Conservation (phyloP, 2,329 filamentous ascomycete species). For the Elsinoe necatrix region DNA sequence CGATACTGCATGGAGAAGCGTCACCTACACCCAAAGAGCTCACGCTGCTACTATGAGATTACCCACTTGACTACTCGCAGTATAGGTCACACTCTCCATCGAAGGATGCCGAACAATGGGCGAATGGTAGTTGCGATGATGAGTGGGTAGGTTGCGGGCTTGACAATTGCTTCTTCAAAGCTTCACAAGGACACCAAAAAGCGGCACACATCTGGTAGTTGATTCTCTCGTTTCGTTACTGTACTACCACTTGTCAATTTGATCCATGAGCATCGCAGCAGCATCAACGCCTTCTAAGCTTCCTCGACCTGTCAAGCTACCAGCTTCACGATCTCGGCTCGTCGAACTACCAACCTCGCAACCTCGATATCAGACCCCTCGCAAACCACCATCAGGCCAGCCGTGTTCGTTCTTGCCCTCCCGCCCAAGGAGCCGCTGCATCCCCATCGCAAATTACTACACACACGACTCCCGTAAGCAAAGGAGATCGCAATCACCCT, state of each 20-base stretch:
- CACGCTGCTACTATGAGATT: not conserved
- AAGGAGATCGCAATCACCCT: not conserved
- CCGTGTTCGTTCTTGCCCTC: not conserved
- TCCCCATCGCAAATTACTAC: constrained; percentile 4
- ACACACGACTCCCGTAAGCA: not conserved
- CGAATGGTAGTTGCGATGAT: not conserved
- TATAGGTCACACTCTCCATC: not conserved
- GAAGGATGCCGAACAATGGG: not conserved
- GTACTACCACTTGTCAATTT: not conserved
- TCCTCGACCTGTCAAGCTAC: not conserved
- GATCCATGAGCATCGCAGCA: not conserved
- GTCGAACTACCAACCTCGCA: not conserved
- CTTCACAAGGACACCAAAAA: not conserved
- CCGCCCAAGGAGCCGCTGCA: constrained; percentile 1
- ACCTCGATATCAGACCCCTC: not conserved
- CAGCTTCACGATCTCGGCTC: not conserved
- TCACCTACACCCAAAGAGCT: not conserved
- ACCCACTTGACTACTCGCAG: not conserved
- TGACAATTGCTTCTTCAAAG: not conserved
- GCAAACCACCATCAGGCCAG: constrained; percentile 1
- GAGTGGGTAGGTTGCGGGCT: not conserved
- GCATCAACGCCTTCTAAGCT: not conserved
- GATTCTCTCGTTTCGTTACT: too few relatives aligned
- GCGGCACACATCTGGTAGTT: not conserved
- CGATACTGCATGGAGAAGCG: not conserved